Evolutionary conservation across 768 basidiomycete species (phyloP), one percentile per base, ranked within the genome.

Genomic region (Termitomyces titanicus): DNA sequence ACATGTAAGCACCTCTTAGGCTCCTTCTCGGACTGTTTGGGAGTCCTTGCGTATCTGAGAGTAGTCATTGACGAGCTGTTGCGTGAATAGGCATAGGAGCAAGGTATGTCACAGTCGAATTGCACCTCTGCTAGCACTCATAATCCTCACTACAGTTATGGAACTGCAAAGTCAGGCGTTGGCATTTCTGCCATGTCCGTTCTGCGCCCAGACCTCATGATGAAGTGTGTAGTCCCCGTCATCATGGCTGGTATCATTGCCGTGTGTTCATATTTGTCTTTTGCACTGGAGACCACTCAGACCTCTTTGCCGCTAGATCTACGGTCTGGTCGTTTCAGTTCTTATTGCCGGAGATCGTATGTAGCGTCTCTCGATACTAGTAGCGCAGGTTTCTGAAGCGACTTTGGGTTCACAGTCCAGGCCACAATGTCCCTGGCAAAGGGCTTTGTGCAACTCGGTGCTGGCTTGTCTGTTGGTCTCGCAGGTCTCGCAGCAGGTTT

Each of bases 191-290:
- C 97, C 62, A 98, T 97, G 97, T 93, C 95, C 53, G 92, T 96
- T 63, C 85, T 97, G 55, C 86, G 94, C 60, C 96, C 95, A 49
- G 95, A 96, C 79, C 79, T 88, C 66, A 95, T 98, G 92, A 96
- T 98, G 91, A 94, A 88, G 80, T 95, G 90, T 83, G 88, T 90
- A 61, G 85, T 98, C 50, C 95, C 95, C 44, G 94, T 98, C 71
- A 89, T 99, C 74, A 98, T 98, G 96, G 96, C 96, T 81, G 96
- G 96, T 94, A 98, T 98, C 78, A 97, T 98, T 76, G 96, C 92
- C 71, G 96, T 98, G 63, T 62, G 93, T 86, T 33, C 39, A 29
- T 37, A 25, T 49, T n/a, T 17, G 43, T 42, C 25, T 40, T 35
- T 47, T 48, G 8, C 15, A 18, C 27, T n/a, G 7, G 34, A 15